These are phyloP conservation scores for Gracilaria domingensis DNA, from an alignment of 23 red algal species.

Conservation along the genomic window DNA sequence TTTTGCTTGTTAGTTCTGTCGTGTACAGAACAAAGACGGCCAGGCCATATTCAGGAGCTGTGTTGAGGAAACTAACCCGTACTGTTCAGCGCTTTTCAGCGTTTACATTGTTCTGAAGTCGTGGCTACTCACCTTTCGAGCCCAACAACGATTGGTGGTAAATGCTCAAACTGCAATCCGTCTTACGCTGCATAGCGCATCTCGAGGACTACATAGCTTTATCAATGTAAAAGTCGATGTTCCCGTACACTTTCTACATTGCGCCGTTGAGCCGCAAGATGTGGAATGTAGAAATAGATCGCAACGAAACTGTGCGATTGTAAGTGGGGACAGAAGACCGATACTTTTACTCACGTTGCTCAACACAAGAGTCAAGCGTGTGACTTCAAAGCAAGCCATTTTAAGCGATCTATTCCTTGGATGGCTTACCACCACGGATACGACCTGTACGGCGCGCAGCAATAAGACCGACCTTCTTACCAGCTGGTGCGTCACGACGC, in stretches of 20 bases:
- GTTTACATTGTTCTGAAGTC: no score
- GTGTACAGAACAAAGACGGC: no score
- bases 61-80: no score
- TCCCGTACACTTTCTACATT: no score
- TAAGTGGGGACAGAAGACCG: neutral
- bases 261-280: neutral
- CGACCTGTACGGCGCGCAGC: constrained; percentile 96
- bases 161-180: no score
- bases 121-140: no score
- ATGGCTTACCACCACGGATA: constrained; percentile 93
- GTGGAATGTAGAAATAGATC: neutral
- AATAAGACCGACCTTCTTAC: constrained; percentile 99
- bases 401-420: constrained; percentile 50
- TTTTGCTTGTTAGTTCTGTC: neutral
- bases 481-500: constrained; percentile 85
- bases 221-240: no score
- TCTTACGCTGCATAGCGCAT: no score
- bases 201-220: no score
- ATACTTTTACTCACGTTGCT: neutral
- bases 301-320: neutral
- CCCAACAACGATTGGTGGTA: no score
- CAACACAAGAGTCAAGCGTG: neutral
- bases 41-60: no score
- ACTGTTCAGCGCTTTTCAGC: no score
- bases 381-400: neutral